Evolutionary conservation across 148 eudicot genomes (phyloP), one percentile per base, ranked within the genome.

Genomic region (Linanthus parryae): DNA sequence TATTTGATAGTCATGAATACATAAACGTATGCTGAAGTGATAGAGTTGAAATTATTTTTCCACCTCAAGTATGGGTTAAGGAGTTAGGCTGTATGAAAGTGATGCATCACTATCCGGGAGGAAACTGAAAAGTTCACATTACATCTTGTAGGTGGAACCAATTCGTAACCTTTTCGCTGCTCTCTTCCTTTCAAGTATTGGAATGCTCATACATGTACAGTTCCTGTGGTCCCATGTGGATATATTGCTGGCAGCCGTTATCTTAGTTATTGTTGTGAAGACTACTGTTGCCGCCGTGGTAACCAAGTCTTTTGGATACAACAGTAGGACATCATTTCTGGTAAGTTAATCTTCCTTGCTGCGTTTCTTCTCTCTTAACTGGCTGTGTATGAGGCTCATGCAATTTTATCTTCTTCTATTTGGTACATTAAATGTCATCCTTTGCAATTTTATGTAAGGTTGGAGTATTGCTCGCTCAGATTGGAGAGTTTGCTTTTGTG

Each of bases 401-500:
- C n/a, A n/a, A n/a, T n/a, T n/a, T n/a, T n/a, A n/a, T n/a, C n/a
- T n/a, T n/a, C n/a, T n/a, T n/a, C n/a, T n/a, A n/a, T n/a, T n/a
- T n/a, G n/a, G n/a, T n/a, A n/a, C n/a, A n/a, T n/a, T n/a, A n/a
- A 13, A 11, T 21, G 28, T 56, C 30, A 30, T 9, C 28, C n/a
- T n/a, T n/a, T n/a, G 12, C 33, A 37, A 31, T 31, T 51, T 18
- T 62, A 47, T 64, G n/a, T 46, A 70, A 94, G 99, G 99, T 94
- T 57, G 99, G 99, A 52, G 58, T 84, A 48, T 78, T 85, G 58
- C 85, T 94, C 53, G 99, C 99, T 48, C 99, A 94, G 76, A 88
- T 94, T 69, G 99, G 99, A 66, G 99, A 94, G 70, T 94, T 94
- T 51, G 96, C 99, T 58, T 94, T 94, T 65, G 92, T 94, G 54